Conservation (phyloP, 306 rosid species). For the Castanea sativa region DNA sequence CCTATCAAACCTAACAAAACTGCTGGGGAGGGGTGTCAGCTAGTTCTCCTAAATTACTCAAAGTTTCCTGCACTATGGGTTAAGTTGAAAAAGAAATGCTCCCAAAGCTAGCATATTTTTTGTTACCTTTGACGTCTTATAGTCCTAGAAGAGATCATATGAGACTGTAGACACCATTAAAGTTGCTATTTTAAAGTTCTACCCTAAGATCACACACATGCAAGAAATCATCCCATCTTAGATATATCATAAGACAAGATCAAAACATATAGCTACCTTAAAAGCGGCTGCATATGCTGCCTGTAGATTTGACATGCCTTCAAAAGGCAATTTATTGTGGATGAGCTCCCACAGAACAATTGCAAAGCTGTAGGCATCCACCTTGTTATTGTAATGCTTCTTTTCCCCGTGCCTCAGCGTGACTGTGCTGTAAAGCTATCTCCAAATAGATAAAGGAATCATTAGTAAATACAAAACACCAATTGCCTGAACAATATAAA, state of each 20-base stretch:
- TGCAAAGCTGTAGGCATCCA: constrained; percentile 95
- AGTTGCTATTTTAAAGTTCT: background rate
- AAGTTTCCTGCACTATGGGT: background rate
- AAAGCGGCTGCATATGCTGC: constrained; percentile 99
- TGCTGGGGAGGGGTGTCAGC: background rate
- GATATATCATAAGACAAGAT: background rate
- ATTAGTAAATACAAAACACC: constrained; percentile 17
- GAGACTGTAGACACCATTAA: background rate
- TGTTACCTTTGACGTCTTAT: background rate
- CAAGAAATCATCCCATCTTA: background rate
- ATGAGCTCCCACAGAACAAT: constrained; percentile 96
- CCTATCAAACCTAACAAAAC: background rate
- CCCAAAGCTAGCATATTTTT: background rate
- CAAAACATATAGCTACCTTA: constrained; percentile 53
- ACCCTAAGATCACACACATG: background rate
- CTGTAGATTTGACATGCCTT: constrained; percentile 99
- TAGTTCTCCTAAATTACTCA: background rate
- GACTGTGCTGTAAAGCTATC: constrained; percentile 93
- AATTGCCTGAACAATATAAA: background rate
- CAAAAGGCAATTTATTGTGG: constrained; percentile 84
- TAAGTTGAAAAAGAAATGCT: background rate
- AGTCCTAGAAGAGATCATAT: background rate
- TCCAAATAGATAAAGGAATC: constrained; percentile 23
- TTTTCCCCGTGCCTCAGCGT: constrained; percentile 95
- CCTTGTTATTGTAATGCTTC: constrained; percentile 93